phyloP scores from a whole-genome alignment of 257 asterid species.

The Nicotiana paniculata region DNA sequence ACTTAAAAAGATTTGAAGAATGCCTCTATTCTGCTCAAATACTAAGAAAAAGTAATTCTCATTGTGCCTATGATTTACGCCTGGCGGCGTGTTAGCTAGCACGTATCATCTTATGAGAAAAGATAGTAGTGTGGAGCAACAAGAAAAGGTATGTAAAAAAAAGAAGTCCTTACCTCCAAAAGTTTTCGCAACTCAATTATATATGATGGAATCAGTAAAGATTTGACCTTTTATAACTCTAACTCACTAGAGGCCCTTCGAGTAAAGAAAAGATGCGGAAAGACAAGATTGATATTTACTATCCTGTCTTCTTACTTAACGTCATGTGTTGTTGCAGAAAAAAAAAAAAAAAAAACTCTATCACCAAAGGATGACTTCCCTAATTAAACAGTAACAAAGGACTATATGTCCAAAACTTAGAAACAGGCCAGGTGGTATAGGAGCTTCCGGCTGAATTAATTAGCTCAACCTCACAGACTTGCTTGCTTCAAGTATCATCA shows the following conservation, averaged over 20 bases:
- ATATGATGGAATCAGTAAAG: no score
- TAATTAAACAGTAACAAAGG: not conserved
- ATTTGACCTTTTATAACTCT: no score
- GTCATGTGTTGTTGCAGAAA: not conserved
- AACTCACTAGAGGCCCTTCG: no score
- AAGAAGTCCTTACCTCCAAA: no score
- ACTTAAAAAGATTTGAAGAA: not conserved
- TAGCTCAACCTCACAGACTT: not conserved
- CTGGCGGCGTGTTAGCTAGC: no score
- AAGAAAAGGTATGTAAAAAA: no score
- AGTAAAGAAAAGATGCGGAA: no score
- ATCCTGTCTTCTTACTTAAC: not conserved
- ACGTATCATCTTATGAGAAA: no score
- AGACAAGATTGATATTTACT: not conserved
- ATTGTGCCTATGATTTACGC: no score
- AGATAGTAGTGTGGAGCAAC: no score
- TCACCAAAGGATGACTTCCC: not conserved
- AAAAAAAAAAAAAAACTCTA: not conserved
- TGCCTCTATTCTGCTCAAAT: not conserved
- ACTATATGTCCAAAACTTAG: not conserved
- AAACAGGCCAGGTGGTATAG: not conserved
- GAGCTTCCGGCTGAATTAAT: not conserved
- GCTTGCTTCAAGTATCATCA: not conserved
- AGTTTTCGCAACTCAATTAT: no score
- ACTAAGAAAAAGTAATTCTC: not conserved